Conservation (phyloP, 2,329 filamentous ascomycete species). For the Phialophora macrospora region DNA sequence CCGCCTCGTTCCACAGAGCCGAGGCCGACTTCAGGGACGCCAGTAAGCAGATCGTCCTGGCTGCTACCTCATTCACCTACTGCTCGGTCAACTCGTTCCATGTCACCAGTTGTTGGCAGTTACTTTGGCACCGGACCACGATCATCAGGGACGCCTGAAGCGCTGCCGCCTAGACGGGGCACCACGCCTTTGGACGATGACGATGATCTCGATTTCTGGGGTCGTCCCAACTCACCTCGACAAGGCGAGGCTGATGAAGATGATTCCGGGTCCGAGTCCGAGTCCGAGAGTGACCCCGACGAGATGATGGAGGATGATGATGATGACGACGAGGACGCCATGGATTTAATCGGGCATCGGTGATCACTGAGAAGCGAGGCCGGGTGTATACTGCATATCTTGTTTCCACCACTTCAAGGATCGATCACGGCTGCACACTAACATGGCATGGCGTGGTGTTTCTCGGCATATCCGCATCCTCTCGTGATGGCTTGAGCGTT, state of each 20-base stretch:
- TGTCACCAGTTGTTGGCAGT: constrained; percentile 52
- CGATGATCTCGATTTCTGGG: constrained; percentile 66
- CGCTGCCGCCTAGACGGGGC: constrained; percentile 12
- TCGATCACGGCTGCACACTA: constrained; percentile 10
- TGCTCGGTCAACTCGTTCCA: constrained; percentile 44
- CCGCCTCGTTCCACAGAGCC: constrained; percentile 31
- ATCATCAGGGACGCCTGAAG: constrained; percentile 33
- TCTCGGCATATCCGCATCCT: background rate
- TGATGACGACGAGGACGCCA: constrained; percentile 51
- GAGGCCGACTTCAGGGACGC: constrained; percentile 38
- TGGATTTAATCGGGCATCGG: constrained; percentile 60
- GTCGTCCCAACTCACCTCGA: constrained; percentile 49
- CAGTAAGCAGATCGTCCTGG: constrained; percentile 39
- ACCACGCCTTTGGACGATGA: constrained; percentile 49
- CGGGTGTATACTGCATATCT: background rate
- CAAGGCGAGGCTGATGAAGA: constrained; percentile 42
- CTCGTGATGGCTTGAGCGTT: background rate
- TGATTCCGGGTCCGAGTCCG: constrained; percentile 44
- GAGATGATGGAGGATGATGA: constrained; percentile 57
- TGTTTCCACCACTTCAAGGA: background rate
- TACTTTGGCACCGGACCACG: constrained; percentile 52
- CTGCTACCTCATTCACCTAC: constrained; percentile 43
- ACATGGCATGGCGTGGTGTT: constrained; percentile 10
- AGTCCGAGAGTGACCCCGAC: constrained; percentile 47
- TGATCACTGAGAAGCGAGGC: constrained; percentile 40